A percentile compares a stretch with the other conserved stretches of the same genome.
Evolutionary conservation across 2,329 filamentous ascomycete genomes (phyloP).

Genomic region (Clarireedia hainanense): DNA sequence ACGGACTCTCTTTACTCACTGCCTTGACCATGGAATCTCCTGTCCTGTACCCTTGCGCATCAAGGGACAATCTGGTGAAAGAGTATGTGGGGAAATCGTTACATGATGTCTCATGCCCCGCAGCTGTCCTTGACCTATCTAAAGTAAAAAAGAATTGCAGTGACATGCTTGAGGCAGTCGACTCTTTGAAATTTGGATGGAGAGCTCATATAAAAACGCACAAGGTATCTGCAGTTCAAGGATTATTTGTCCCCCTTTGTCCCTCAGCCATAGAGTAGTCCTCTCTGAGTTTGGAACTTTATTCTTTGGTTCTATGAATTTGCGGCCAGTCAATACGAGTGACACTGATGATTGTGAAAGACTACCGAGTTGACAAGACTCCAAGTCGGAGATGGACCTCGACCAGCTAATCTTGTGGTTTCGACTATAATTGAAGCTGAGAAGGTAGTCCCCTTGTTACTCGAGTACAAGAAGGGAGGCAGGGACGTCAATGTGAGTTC

Average conservation of each 20-base stretch:
- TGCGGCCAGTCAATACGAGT: slow-evolving; percentile 12
- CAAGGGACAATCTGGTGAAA: slow-evolving; percentile 32
- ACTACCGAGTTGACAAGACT: slow-evolving; percentile 58
- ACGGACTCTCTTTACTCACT: not conserved
- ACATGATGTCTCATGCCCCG: slow-evolving; percentile 54
- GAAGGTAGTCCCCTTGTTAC: slow-evolving; percentile 51
- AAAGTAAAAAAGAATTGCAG: slow-evolving; percentile 60
- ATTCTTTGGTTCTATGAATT: not conserved
- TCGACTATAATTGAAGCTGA: slow-evolving; percentile 73
- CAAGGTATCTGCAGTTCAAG: slow-evolving; percentile 45
- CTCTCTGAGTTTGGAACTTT: not conserved
- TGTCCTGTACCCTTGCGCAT: slow-evolving; percentile 21
- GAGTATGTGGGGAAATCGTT: slow-evolving; percentile 53
- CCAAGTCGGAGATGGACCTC: slow-evolving; percentile 53
- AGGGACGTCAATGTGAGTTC: slow-evolving; percentile 49
- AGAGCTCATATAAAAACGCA: slow-evolving; percentile 78
- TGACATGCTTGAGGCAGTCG: slow-evolving; percentile 59
- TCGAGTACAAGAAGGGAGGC: slow-evolving; percentile 46
- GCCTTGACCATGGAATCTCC: slow-evolving; percentile 18
- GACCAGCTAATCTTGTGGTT: slow-evolving; percentile 51
- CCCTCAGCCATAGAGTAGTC: not conserved
- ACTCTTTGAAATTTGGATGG: slow-evolving; percentile 55
- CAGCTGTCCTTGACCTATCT: slow-evolving; percentile 59
- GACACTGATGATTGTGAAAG: slow-evolving; percentile 32
- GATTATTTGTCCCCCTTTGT: not conserved